phyloP scores from a whole-genome alignment of 2,329 filamentous ascomycete species.

The Tympanopsis confertula region DNA sequence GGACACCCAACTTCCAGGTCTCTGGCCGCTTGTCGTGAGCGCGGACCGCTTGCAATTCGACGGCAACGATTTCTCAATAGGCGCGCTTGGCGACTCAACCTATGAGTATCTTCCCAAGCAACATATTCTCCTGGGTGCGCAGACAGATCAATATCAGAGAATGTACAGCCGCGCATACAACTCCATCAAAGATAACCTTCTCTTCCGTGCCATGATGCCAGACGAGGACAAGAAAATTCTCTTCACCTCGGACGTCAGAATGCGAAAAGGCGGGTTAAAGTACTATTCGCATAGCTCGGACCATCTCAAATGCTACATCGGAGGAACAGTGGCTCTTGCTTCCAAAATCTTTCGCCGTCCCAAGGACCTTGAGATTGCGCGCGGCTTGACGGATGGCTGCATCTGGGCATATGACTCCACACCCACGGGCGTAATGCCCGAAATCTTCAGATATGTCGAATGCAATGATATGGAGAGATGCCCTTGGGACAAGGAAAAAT shows the following conservation, averaged over 20 bases:
- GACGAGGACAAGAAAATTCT: neutral
- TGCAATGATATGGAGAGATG: neutral
- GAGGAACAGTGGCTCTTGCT: slow-evolving; percentile 50
- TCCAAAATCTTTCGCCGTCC: slow-evolving; percentile 42
- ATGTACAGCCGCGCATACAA: slow-evolving; percentile 28
- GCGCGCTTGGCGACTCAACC: slow-evolving; percentile 9
- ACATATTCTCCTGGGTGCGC: slow-evolving; percentile 29
- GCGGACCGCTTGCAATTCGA: slow-evolving; percentile 5
- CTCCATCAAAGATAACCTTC: slow-evolving; percentile 21
- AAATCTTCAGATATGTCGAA: slow-evolving; percentile 24
- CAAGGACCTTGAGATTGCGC: slow-evolving; percentile 39
- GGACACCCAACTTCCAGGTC: slow-evolving; percentile 19
- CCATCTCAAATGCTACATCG: slow-evolving; percentile 47
- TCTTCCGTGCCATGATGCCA: slow-evolving; percentile 15
- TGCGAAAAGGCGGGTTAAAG: too few species aligned
- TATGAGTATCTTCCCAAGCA: slow-evolving; percentile 39
- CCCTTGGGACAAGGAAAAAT: neutral
- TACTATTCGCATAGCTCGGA: slow-evolving; percentile 33
- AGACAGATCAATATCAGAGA: slow-evolving; percentile 22
- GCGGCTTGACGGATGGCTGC: slow-evolving; percentile 45
- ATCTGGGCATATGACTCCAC: slow-evolving; percentile 50
- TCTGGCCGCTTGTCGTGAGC: slow-evolving; percentile 23
- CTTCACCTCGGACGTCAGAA: neutral
- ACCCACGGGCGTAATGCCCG: slow-evolving; percentile 48
- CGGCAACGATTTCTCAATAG: slow-evolving; percentile 5